Evolutionary conservation across 2,329 filamentous ascomycete genomes (phyloP).

Genomic region (Lecanosticta acicola): DNA sequence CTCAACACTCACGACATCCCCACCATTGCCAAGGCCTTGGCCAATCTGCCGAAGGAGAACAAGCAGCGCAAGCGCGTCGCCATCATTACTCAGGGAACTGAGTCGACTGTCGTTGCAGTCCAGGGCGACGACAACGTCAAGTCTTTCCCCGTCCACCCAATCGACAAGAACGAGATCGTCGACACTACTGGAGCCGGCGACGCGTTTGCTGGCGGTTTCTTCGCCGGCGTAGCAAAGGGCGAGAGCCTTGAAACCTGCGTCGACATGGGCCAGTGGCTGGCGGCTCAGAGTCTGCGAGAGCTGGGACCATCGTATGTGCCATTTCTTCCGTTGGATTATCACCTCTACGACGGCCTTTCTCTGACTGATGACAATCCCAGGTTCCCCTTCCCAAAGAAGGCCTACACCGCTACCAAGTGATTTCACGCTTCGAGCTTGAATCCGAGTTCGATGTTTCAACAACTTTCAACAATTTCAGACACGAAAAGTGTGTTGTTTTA

Average conservation of each 20-base stretch:
- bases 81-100: constrained; percentile 91
- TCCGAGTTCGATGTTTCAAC: constrained; percentile 33
- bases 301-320: constrained; percentile 84
- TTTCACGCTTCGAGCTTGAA: neutral
- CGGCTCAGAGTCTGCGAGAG: constrained; percentile 88
- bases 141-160: constrained; percentile 75
- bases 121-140: constrained; percentile 57
- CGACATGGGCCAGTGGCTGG: constrained; percentile 95
- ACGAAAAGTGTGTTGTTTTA: constrained; percentile 6
- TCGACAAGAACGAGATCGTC: constrained; percentile 72
- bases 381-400: constrained; percentile 36
- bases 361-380: constrained; percentile 19
- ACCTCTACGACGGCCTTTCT: neutral
- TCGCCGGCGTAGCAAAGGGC: constrained; percentile 81
- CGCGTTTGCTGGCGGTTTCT: constrained; percentile 90
- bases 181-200: constrained; percentile 96
- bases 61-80: constrained; percentile 73
- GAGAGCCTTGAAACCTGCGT: constrained; percentile 72
- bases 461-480: constrained; percentile 25
- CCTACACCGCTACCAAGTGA: constrained; percentile 28
- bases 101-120: constrained; percentile 76
- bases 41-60: constrained; percentile 90
- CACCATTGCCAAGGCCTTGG: constrained; percentile 79
- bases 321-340: neutral
- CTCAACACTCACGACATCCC: constrained; percentile 70